Conservation (phyloP, 1,284 basidiomycete species). For the Naganishia albida region DNA sequence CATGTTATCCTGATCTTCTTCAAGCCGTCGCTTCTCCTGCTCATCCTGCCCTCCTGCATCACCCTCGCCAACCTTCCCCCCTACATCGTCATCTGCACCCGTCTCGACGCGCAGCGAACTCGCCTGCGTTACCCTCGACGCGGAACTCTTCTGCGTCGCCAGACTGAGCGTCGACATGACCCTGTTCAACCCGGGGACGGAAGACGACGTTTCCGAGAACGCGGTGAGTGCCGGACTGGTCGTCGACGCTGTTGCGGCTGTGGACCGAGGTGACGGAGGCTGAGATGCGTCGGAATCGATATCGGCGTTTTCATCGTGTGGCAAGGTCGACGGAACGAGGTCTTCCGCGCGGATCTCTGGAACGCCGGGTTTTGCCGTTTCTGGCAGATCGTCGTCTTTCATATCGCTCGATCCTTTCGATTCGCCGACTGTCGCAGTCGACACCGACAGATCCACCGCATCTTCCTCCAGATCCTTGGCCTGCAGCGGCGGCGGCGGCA, state of each 20-base stretch:
- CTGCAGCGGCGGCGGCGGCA: not conserved
- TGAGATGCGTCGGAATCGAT: conserved; percentile 8
- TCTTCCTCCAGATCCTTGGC: conserved; percentile 14
- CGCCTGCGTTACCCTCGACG: not conserved
- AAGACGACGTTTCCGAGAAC: conserved; percentile 1
- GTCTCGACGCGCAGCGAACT: conserved; percentile 23
- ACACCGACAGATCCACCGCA: conserved; percentile 10
- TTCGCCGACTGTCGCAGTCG: not conserved
- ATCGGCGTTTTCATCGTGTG: conserved; percentile 1
- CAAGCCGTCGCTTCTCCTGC: not conserved
- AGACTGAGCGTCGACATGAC: conserved; percentile 9
- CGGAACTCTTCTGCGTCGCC: not conserved
- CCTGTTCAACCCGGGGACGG: conserved; percentile 1
- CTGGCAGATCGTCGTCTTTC: not conserved
- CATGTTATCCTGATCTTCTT: conserved; percentile 22
- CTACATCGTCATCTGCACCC: conserved; percentile 10
- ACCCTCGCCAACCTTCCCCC: not conserved
- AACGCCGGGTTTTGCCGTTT: conserved; percentile 2
- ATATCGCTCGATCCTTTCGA: not conserved
- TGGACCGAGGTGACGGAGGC: conserved; percentile 10
- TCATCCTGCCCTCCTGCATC: not conserved
- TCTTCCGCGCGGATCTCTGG: conserved; percentile 14
- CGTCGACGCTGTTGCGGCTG: conserved; percentile 5
- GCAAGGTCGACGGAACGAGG: conserved; percentile 20
- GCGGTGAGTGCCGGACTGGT: not conserved